Conservation (phyloP, 2,329 filamentous ascomycete species). For the Calonectria pteridis region DNA sequence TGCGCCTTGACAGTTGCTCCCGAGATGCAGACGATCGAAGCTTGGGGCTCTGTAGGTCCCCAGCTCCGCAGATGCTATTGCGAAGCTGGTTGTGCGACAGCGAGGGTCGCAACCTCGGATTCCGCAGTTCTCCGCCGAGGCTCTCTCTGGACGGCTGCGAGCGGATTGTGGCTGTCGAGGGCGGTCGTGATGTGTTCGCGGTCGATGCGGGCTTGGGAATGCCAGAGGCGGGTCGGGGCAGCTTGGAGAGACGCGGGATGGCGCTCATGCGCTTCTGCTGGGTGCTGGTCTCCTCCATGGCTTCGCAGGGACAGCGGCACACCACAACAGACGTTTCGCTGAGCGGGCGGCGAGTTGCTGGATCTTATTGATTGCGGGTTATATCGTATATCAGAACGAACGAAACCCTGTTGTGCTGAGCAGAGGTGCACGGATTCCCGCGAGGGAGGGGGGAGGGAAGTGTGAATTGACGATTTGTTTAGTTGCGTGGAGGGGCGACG, state of each 20-base stretch:
- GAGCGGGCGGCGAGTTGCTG: slow-evolving; percentile 20
- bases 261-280: slow-evolving; percentile 52
- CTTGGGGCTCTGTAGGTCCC: slow-evolving; percentile 54
- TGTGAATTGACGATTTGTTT: slow-evolving; percentile 22
- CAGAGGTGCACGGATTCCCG: slow-evolving; percentile 21
- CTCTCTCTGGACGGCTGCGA: slow-evolving; percentile 47
- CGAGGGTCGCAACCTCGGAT: slow-evolving; percentile 56
- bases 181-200: slow-evolving; percentile 38
- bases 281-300: slow-evolving; percentile 48
- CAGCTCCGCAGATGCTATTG: slow-evolving; percentile 32
- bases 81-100: slow-evolving; percentile 56
- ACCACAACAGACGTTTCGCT: background rate
- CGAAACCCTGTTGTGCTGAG: background rate
- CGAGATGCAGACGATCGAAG: slow-evolving; percentile 56
- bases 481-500: slow-evolving; percentile 25
- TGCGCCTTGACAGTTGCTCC: slow-evolving; percentile 50
- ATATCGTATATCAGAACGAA: background rate
- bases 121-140: slow-evolving; percentile 50
- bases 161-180: slow-evolving; percentile 43
- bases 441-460: slow-evolving; percentile 1
- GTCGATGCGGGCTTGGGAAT: slow-evolving; percentile 47
- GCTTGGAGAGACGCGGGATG: slow-evolving; percentile 54
- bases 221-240: slow-evolving; percentile 50
- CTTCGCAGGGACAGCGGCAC: slow-evolving; percentile 8
- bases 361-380: slow-evolving; percentile 7